A percentile compares a stretch with the other conserved stretches of the same genome.
These are phyloP conservation scores for Pleurotus eryngii DNA, from an alignment of 768 basidiomycete species.

Conservation along the genomic window DNA sequence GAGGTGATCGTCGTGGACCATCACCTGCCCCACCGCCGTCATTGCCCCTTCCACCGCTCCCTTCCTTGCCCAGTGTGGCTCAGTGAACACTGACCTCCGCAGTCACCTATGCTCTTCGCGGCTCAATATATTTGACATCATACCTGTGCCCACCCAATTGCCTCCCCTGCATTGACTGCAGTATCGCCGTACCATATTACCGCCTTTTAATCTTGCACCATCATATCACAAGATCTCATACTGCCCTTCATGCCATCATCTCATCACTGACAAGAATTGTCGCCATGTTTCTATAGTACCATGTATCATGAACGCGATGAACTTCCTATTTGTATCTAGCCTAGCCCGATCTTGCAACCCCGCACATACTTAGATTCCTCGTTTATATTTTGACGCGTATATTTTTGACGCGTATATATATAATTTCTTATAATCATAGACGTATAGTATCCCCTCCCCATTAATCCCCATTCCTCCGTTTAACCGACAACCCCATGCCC, in stretches of 20 bases:
- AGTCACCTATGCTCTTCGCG: not conserved
- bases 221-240: not conserved
- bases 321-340: not conserved
- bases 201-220: not conserved
- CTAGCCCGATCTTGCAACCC: not conserved
- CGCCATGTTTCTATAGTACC: not conserved
- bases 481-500: no score
- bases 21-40: constrained; percentile 2
- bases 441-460: not conserved
- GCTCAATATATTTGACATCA: not conserved
- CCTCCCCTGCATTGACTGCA: constrained; percentile 6
- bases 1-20: constrained; percentile 3
- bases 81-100: not conserved
- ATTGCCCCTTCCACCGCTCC: constrained; percentile 3
- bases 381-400: not conserved
- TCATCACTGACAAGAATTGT: no score
- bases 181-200: not conserved
- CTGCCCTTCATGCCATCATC: not conserved
- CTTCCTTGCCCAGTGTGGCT: not conserved
- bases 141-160: not conserved
- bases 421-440: not conserved
- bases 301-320: not conserved
- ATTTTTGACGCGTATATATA: no score
- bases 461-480: no score
- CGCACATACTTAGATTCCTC: not conserved